A percentile compares a stretch with the other conserved stretches of the same genome.
These are phyloP conservation scores for Candida frijolesensis DNA, from an alignment of 1,139 yeast genomes.

Conservation along the genomic window DNA sequence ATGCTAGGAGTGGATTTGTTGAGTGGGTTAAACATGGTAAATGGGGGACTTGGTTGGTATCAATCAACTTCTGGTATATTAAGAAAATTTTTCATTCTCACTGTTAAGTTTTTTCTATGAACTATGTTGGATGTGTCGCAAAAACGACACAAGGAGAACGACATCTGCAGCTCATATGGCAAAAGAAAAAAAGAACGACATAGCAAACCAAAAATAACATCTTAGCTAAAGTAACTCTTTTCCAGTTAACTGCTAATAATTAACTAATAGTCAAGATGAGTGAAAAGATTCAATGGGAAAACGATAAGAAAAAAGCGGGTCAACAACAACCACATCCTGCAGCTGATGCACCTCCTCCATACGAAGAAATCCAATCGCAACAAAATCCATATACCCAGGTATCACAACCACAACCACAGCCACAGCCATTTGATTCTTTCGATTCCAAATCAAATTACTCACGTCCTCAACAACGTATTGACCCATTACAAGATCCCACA, in stretches of 20 bases:
- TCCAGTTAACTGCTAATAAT: neutral
- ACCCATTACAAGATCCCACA: conserved; percentile 31
- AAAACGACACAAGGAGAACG: too few species aligned
- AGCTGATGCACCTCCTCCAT: conserved; percentile 17
- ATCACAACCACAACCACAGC: conserved; percentile 4
- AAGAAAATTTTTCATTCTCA: conserved; percentile 11
- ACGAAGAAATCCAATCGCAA: conserved; percentile 15
- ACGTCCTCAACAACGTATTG: conserved; percentile 4
- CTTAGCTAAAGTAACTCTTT: too few species aligned
- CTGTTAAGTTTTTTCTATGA: neutral
- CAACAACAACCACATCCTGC: neutral
- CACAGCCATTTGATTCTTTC: neutral
- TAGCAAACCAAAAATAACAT: too few species aligned
- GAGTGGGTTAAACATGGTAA: conserved; percentile 4
- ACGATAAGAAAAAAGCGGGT: conserved; percentile 5
- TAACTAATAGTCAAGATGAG: conserved; percentile 4
- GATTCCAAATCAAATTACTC: neutral
- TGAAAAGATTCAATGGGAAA: conserved; percentile 13
- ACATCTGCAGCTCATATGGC: neutral
- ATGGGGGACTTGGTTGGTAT: neutral
- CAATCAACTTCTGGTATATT: neutral
- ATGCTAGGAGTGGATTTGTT: conserved; percentile 6
- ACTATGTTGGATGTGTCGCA: too few species aligned
- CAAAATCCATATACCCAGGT: conserved; percentile 9
- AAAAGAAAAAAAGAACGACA: neutral